These are phyloP conservation scores for Daucus carota DNA, from an alignment of 129 eudicot genomes.

Conservation along the genomic window DNA sequence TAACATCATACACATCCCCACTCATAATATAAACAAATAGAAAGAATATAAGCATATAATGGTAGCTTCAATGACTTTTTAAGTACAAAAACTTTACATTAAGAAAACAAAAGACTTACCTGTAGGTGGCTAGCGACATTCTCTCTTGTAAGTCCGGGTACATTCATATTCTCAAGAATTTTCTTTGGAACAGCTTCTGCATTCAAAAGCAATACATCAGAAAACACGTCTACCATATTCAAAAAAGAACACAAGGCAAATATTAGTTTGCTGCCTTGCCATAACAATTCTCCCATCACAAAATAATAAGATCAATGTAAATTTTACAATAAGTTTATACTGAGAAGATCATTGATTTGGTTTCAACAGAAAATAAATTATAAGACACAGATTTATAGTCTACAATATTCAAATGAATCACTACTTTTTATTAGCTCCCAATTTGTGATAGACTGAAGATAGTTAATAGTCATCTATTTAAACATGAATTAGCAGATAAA, in stretches of 20 bases:
- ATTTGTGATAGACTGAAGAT: not conserved
- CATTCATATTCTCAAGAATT: constrained; percentile 89
- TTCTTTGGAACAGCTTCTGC: constrained; percentile 98
- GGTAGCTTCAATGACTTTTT: not conserved
- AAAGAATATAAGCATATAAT: not conserved
- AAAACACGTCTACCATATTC: not conserved
- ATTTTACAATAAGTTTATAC: not conserved
- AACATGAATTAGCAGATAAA: not conserved
- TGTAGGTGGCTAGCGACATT: constrained; percentile 98
- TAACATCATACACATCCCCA: not conserved
- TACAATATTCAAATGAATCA: not conserved
- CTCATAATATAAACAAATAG: not conserved
- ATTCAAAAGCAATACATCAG: constrained; percentile 9
- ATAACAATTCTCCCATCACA: not conserved
- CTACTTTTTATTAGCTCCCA: not conserved
- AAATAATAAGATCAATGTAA: not conserved
- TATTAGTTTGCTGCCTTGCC: not conserved
- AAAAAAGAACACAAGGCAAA: not conserved
- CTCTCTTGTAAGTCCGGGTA: constrained; percentile 89
- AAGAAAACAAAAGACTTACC: constrained; percentile 23
- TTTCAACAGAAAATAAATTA: not conserved
- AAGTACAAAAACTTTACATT: not conserved
- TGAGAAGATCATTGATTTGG: not conserved
- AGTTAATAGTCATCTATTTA: not conserved
- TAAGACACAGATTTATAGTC: not conserved